A percentile compares a stretch with the other conserved stretches of the same genome.
These are phyloP conservation scores for Aureobasidium sp. DNA, from an alignment of 2,329 filamentous ascomycete genomes.

Conservation along the genomic window DNA sequence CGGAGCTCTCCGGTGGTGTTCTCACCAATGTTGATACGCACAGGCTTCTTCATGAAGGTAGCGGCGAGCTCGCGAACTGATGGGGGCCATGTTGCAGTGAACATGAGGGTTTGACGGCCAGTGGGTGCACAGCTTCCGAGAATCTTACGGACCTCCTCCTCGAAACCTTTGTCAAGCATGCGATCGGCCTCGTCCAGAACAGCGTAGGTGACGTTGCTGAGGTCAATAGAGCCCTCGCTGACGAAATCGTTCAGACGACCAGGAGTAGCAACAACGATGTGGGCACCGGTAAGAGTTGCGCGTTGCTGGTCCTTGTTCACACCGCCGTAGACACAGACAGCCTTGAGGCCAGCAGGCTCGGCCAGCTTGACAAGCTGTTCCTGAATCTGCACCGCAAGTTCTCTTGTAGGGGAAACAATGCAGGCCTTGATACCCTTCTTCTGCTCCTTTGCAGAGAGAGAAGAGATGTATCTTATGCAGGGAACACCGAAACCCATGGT, in stretches of 20 bases:
- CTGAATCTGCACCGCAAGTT: conserved; percentile 92
- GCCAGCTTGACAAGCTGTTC: conserved; percentile 72
- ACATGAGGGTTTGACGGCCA: conserved; percentile 92
- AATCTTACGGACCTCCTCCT: conserved; percentile 89
- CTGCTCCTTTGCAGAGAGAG: conserved; percentile 43
- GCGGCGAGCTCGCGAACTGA: conserved; percentile 78
- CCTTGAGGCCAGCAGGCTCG: conserved; percentile 60
- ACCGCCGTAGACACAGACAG: conserved; percentile 86
- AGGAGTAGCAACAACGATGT: conserved; percentile 86
- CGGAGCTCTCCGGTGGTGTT: conserved; percentile 71
- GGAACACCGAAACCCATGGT: conserved; percentile 84
- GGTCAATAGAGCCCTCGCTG: conserved; percentile 69
- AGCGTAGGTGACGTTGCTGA: conserved; percentile 68
- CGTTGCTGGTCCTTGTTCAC: conserved; percentile 89
- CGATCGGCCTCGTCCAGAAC: conserved; percentile 96
- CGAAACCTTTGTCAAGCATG: conserved; percentile 98
- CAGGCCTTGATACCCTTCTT: conserved; percentile 60
- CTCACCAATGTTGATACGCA: conserved; percentile 80
- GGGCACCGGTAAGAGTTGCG: conserved; percentile 57
- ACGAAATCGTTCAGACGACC: conserved; percentile 94
- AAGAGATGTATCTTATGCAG: conserved; percentile 61
- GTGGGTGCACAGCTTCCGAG: conserved; percentile 60
- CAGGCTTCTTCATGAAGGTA: conserved; percentile 80
- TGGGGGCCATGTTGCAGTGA: conserved; percentile 95
- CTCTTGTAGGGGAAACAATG: conserved; percentile 86